A percentile compares a stretch with the other conserved stretches of the same genome.
Evolutionary conservation across 345 rosid genomes (phyloP).

Genomic region (Streptanthus diversifolius): DNA sequence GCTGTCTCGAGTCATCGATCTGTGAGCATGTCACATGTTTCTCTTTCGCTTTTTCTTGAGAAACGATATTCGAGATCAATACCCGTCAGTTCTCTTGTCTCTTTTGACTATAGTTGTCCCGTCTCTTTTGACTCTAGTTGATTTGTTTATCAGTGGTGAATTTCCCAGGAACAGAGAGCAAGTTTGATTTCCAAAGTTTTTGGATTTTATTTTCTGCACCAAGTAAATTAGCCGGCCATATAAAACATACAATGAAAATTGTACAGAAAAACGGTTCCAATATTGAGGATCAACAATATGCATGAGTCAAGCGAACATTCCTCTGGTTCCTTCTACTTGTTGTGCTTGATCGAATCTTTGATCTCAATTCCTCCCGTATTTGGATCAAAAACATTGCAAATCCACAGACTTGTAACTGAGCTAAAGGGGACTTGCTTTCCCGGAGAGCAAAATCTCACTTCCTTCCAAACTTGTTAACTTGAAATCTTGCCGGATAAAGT

Average conservation of each 20-base stretch:
- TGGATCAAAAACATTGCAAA: not conserved
- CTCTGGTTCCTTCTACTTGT: not conserved
- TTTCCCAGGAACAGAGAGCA: constrained; percentile 9
- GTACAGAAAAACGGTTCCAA: not conserved
- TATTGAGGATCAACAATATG: not conserved
- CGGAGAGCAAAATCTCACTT: not conserved
- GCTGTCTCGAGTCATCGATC: constrained; percentile 93
- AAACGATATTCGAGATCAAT: constrained; percentile 10
- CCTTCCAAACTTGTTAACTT: not conserved
- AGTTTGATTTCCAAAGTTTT: not conserved
- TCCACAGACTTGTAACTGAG: not conserved
- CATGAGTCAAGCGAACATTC: not conserved
- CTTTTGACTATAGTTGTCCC: not conserved
- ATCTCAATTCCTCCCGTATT: too few species aligned
- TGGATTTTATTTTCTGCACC: not conserved
- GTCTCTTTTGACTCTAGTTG: constrained; percentile 12
- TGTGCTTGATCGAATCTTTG: not conserved
- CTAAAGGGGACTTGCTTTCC: not conserved
- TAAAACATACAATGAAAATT: not conserved
- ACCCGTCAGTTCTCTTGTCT: not conserved
- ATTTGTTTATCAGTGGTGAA: constrained; percentile 10
- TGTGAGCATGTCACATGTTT: constrained; percentile 42
- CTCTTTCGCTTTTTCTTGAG: constrained; percentile 7
- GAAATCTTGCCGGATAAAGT: not conserved
- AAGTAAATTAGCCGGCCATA: not conserved